A percentile compares a stretch with the other conserved stretches of the same genome.
Evolutionary conservation across 371 early-diverging fungal genomes (phyloP).

Genomic region (Amoeboaphelidium occidentale): DNA sequence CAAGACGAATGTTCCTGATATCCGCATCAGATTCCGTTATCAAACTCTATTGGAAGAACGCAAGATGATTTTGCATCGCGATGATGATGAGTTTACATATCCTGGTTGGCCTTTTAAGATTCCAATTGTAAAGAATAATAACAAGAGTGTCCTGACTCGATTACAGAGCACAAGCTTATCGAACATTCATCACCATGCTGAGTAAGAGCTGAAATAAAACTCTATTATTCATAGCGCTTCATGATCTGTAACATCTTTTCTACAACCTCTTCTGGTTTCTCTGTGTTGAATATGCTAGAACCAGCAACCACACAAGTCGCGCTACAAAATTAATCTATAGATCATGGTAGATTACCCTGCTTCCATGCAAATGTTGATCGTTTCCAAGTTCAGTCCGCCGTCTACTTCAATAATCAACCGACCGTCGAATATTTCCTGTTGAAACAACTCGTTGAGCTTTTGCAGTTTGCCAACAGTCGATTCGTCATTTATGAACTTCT

Average conservation of each 20-base stretch:
- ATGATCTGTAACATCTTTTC: slow-evolving; percentile 25
- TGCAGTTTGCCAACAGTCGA: slow-evolving; percentile 2
- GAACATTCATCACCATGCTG: no score
- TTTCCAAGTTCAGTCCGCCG: slow-evolving; percentile 75
- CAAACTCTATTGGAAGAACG: slow-evolving; percentile 65
- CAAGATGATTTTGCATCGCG: slow-evolving; percentile 17
- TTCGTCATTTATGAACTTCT: slow-evolving; percentile 6
- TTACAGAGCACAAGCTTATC: no score
- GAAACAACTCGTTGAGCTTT: neutral
- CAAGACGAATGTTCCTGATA: slow-evolving; percentile 87
- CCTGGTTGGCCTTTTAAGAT: no score
- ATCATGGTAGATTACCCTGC: no score
- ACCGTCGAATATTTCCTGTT: neutral
- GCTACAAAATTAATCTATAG: neutral
- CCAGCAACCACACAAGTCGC: slow-evolving; percentile 98
- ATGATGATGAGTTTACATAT: no score
- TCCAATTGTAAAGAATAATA: no score
- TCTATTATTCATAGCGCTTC: no score
- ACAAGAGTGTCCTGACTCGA: no score
- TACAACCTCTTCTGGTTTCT: slow-evolving; percentile 45
- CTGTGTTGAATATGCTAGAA: slow-evolving; percentile 70
- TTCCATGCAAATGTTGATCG: slow-evolving; percentile 54
- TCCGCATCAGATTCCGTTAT: slow-evolving; percentile 63
- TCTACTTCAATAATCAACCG: slow-evolving; percentile 82
- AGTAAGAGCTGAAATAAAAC: no score